A percentile compares a stretch with the other conserved stretches of the same genome.
Conservation (phyloP, 1,284 basidiomycete genomes). For the Golubevia pallescens region DNA sequence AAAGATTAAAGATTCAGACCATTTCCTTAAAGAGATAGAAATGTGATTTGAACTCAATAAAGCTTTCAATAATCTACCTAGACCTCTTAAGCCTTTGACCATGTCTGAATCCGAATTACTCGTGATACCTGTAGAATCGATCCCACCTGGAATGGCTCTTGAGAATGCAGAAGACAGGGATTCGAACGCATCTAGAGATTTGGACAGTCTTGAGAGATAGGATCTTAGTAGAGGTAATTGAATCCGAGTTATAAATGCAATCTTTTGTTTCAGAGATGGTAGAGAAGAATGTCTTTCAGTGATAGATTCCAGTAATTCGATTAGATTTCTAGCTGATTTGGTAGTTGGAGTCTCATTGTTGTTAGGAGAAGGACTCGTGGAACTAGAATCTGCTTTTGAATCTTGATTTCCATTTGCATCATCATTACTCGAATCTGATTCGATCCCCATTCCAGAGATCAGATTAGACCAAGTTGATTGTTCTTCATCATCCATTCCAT, state of each 20-base stretch:
- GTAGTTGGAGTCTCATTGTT: constrained; percentile 21
- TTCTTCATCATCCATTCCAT: constrained; percentile 44
- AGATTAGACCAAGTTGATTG: not conserved
- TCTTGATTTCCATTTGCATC: too few relatives aligned
- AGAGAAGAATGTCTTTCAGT: constrained; percentile 86
- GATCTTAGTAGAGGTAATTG: constrained; percentile 83
- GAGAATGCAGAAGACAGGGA: constrained; percentile 83
- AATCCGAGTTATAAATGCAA: constrained; percentile 80
- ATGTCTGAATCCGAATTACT: constrained; percentile 29
- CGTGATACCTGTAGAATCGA: constrained; percentile 16
- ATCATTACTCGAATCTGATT: not conserved
- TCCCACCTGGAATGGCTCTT: constrained; percentile 83
- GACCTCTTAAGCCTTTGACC: constrained; percentile 51
- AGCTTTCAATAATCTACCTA: constrained; percentile 49
- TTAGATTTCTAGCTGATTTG: constrained; percentile 28
- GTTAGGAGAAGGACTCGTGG: too few relatives aligned
- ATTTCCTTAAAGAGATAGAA: constrained; percentile 32
- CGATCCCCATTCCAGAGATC: not conserved
- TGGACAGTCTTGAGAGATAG: constrained; percentile 78
- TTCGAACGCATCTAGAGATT: constrained; percentile 91
- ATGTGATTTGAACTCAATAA: constrained; percentile 38
- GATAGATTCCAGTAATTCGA: constrained; percentile 39
- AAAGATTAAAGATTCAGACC: constrained; percentile 38
- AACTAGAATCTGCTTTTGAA: too few relatives aligned
- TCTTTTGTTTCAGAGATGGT: constrained; percentile 77